These are phyloP conservation scores for Arctostaphylos glauca DNA, from an alignment of 148 eudicot genomes.

Conservation along the genomic window DNA sequence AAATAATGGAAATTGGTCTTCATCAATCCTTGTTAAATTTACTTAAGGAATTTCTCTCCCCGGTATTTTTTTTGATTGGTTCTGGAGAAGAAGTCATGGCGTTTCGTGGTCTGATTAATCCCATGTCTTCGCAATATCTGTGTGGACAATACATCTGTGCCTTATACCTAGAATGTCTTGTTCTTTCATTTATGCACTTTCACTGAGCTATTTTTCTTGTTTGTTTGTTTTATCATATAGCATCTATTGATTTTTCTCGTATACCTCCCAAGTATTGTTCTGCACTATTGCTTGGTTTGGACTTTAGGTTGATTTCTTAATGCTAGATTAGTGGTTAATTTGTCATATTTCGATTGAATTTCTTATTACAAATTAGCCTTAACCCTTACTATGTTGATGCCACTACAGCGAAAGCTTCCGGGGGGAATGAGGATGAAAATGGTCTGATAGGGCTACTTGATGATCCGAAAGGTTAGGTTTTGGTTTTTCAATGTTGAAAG, in stretches of 20 bases:
- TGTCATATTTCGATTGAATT: neutral
- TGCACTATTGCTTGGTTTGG: neutral
- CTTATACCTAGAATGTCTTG: neutral
- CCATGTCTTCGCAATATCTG: neutral
- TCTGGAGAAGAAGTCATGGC: neutral
- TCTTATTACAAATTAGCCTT: neutral
- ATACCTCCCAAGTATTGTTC: neutral
- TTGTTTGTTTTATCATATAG: neutral
- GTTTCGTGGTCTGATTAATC: neutral
- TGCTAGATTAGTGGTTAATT: neutral
- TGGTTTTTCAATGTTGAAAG: slow-evolving; percentile 3
- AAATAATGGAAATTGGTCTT: neutral
- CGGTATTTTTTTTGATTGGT: neutral
- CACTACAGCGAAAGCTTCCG: slow-evolving; percentile 31
- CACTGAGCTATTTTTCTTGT: neutral
- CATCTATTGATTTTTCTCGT: neutral
- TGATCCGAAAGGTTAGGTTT: slow-evolving; percentile 62
- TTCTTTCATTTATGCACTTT: neutral
- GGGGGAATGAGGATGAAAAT: slow-evolving; percentile 64
- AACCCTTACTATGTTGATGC: slow-evolving; percentile 2
- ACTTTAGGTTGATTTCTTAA: neutral
- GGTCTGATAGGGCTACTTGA: slow-evolving; percentile 49
- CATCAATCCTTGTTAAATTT: neutral
- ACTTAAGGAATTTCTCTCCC: neutral
- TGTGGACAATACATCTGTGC: neutral